Evolutionary conservation across 129 eudicot species (phyloP), one percentile per base, ranked within the genome.

Genomic region (Centella asiatica): DNA sequence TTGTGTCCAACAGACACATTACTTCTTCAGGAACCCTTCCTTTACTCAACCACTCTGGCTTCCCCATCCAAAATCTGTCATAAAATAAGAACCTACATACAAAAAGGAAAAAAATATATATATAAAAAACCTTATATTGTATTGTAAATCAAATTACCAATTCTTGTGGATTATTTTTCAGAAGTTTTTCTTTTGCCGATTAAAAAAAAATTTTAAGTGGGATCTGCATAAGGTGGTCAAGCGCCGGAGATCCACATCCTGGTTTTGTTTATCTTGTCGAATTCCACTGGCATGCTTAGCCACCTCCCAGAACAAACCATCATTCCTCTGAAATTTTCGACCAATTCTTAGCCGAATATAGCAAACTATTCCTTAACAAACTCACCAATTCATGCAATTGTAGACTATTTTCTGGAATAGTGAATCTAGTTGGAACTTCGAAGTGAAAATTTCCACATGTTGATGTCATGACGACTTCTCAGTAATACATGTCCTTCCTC

Each of bases 41-140:
- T 19, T 34, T 25, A 6, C 54, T 58, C 9, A 66, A 53, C 72
- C 67, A 73, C 8, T 18, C n/a, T 3, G 77, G 68, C 33, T 66
- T 12, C 77, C 77, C 72, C 72, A 73, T 0, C 77, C 77, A 22
- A 73, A 73, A 60, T 73, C 72, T 68, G 17, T 59, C 68, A 37
- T 73, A 73, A 25, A 66, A 39, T 13, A 67, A 67, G 18, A 73
- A 65, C 9, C 72, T 56, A 14, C 67, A n/a, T n/a, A n/a, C n/a
- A n/a, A n/a, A n/a, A n/a, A n/a, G n/a, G n/a, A n/a, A n/a, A n/a
- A n/a, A n/a, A n/a, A n/a, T n/a, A n/a, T n/a, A n/a, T n/a, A n/a
- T n/a, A n/a, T n/a, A n/a, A n/a, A n/a, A n/a, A n/a, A n/a, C n/a
- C n/a, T n/a, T n/a, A n/a, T n/a, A n/a, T n/a, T n/a, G n/a, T n/a